Evolutionary conservation across 2,329 filamentous ascomycete genomes (phyloP).

Genomic region (Beauveria asiatica): DNA sequence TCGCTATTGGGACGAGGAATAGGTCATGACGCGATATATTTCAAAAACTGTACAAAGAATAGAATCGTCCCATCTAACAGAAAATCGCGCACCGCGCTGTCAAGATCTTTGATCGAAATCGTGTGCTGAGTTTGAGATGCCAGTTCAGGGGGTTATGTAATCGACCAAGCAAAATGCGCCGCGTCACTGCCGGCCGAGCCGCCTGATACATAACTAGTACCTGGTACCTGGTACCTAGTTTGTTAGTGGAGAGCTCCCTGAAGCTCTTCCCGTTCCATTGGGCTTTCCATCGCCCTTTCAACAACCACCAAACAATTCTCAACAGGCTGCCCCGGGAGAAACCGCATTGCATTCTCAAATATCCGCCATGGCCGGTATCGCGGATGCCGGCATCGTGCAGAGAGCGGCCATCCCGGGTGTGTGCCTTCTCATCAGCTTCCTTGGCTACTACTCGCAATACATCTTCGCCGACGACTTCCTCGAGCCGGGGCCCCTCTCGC

Average conservation of each 20-base stretch:
- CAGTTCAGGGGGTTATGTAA: conserved; percentile 8
- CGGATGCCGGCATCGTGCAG: conserved; percentile 36
- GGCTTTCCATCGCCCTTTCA: neutral
- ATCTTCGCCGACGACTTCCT: conserved; percentile 55
- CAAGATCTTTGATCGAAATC: neutral
- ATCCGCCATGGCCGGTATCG: conserved; percentile 32
- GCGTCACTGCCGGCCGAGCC: conserved; percentile 5
- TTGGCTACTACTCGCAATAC: conserved; percentile 64
- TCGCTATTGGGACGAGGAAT: neutral
- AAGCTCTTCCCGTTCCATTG: neutral
- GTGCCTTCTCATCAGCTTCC: conserved; percentile 56
- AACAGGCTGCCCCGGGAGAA: neutral
- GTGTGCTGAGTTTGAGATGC: neutral
- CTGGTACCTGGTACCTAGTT: neutral
- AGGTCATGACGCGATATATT: neutral
- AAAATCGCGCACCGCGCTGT: neutral
- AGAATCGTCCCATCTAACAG: neutral
- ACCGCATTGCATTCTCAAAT: neutral
- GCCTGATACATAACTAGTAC: neutral
- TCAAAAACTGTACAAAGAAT: neutral
- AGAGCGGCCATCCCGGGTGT: conserved; percentile 61
- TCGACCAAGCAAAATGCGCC: neutral
- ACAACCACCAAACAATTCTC: neutral
- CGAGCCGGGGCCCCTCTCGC: conserved; percentile 50
- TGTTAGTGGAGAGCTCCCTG: neutral